Conservation (phyloP, 352 stramenopile species). For the Phytophthora megakarya region DNA sequence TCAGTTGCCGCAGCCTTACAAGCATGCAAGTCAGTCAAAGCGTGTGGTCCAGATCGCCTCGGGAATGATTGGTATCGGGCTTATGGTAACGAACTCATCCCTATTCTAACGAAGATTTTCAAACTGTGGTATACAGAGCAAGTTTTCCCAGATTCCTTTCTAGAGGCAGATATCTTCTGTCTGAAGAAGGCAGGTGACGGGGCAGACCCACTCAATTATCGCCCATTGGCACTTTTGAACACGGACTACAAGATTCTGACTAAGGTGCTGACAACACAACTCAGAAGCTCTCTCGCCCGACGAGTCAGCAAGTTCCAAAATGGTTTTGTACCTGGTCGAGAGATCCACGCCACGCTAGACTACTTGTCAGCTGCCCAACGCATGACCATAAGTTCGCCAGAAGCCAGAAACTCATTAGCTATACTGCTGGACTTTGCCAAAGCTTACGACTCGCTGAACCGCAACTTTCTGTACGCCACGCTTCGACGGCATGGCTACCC, state of each 20-base stretch:
- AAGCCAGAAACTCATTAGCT: too few relatives aligned
- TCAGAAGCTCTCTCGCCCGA: too few relatives aligned
- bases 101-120: not conserved
- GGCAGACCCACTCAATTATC: constrained; percentile 2
- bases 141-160: constrained; percentile 1
- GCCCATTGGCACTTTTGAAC: constrained; percentile 5
- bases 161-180: constrained; percentile 4
- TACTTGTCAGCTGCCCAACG: not conserved
- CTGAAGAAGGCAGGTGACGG: not conserved
- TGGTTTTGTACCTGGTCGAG: constrained; percentile 10
- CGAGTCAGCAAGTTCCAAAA: not conserved
- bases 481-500: not conserved
- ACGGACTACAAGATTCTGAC: constrained; percentile 21
- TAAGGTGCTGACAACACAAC: not conserved
- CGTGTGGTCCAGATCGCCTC: constrained; percentile 2
- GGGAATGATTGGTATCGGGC: constrained; percentile 12
- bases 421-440: too few relatives aligned
- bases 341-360: constrained; percentile 5
- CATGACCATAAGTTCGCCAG: not conserved
- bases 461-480: not conserved
- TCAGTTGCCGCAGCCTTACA: not conserved
- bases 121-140: not conserved
- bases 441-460: not conserved
- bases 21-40: constrained; percentile 2
- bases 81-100: too few relatives aligned